Base-by-base conservation (phyloP, 352 stramenopile species). In the Phytopythium mirpurense region DNA sequence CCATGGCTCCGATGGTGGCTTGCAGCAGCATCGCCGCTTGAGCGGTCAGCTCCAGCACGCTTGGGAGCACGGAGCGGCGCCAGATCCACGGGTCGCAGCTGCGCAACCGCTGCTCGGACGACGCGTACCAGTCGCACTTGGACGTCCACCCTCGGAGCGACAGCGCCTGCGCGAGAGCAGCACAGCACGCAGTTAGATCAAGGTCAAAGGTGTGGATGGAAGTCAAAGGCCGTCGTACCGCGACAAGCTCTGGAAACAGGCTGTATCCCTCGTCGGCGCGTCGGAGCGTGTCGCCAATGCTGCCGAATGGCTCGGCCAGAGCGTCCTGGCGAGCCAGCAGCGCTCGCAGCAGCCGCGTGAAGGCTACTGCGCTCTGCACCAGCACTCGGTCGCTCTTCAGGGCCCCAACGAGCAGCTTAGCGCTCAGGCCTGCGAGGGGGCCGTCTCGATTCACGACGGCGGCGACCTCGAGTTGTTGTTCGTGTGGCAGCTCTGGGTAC, bases 1-100 rank as follows among this genome's bases (percentile, higher is more conserved):
- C 48, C 14, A 54, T 32, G 3, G 3, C 23, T 26, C 7, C 23
- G 19, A 54, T 24, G 16, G 78, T 45, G n/a, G 44, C 48, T 29
- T 74, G 64, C 21, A 85, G 43, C 10, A 81, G 51, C 50, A 67
- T 63, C 11, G 78, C 32, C 19, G 70, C 26, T 57, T 83, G 69
- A 23, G 55, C 19, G 44, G 76, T 56, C 16, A 72, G 42, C 24
- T 78, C 56, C n/a, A 83, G 52, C 46, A 78, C 62, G 11, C 54
- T 51, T 7, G 72, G 69, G 45, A 81, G 54, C 21, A 85, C 29
- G 0, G 71, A 66, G 4, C 26, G 38, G 38, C 40, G 61, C 74
- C 74, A 83, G 18, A 57, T 47, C 18, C 42, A 26, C 0, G 42
- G 31, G 24, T 63, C 49, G 47, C 51, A 59, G 12, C 31, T 19